Evolutionary conservation across 225 moss, liverwort and hornwort species (phyloP).

Genomic region (Neckera pumila): DNA sequence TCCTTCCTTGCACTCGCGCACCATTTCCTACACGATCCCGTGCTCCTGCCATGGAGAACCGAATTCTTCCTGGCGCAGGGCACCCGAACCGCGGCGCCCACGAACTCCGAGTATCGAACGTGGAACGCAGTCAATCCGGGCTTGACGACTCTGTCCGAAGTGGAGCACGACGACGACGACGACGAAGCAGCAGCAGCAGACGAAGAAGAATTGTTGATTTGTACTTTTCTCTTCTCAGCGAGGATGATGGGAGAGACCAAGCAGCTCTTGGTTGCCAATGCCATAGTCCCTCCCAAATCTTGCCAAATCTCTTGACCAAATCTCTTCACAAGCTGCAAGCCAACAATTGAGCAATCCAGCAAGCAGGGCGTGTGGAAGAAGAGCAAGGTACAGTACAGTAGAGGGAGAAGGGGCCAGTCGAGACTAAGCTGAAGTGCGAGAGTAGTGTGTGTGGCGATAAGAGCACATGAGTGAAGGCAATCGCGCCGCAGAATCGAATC

Average conservation of each 20-base stretch:
- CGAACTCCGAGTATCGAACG: conserved; percentile 1
- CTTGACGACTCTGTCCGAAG: background rate
- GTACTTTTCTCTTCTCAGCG: background rate
- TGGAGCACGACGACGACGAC: background rate
- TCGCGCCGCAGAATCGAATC: background rate
- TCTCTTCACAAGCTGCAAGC: background rate
- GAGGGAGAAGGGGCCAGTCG: background rate
- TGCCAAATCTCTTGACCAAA: background rate
- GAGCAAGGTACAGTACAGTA: background rate
- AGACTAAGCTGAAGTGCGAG: background rate
- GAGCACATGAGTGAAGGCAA: background rate
- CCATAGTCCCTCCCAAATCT: conserved; percentile 18
- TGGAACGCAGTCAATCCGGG: background rate
- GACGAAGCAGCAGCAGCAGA: too few species aligned
- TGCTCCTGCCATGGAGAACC: background rate
- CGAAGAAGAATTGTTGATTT: background rate
- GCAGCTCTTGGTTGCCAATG: conserved; percentile 43
- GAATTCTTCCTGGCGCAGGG: background rate
- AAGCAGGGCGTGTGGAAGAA: background rate
- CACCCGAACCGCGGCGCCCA: background rate
- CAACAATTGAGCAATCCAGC: background rate
- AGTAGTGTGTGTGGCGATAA: background rate
- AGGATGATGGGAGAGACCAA: conserved; percentile 18
- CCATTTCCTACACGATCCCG: conserved; percentile 7
- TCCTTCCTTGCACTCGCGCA: background rate